phyloP scores from a whole-genome alignment of 140 eudicot species.

The Oenanthe javanica region DNA sequence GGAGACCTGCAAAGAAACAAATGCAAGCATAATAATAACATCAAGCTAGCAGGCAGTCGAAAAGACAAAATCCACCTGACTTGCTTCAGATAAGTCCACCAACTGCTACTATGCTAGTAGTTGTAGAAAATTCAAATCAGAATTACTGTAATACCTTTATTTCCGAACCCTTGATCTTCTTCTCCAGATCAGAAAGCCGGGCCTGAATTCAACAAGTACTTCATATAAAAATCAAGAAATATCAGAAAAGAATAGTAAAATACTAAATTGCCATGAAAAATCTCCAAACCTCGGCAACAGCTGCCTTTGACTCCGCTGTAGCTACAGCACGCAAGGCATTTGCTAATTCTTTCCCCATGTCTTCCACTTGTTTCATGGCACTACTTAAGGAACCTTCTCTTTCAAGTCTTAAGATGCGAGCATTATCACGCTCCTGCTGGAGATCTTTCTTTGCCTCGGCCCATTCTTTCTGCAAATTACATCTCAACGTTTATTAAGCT shows the following conservation, averaged over 20 bases:
- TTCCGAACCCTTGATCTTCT: slow-evolving; percentile 27
- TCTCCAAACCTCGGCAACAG: slow-evolving; percentile 55
- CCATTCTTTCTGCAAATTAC: slow-evolving; percentile 56
- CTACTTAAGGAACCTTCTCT: slow-evolving; percentile 54
- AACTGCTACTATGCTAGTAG: background rate
- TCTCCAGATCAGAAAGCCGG: slow-evolving; percentile 58
- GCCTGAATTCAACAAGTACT: slow-evolving; percentile 27
- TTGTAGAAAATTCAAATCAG: background rate
- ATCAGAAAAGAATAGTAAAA: background rate
- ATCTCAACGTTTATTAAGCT: background rate
- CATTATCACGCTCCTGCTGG: slow-evolving; percentile 71
- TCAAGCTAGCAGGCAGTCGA: too few relatives aligned
- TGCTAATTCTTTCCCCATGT: slow-evolving; percentile 61
- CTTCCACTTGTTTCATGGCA: slow-evolving; percentile 67
- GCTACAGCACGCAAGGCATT: slow-evolving; percentile 57
- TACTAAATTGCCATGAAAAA: background rate
- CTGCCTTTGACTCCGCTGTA: slow-evolving; percentile 76
- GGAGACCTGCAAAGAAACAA: slow-evolving; percentile 8
- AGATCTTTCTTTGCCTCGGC: slow-evolving; percentile 95
- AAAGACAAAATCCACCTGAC: too few relatives aligned
- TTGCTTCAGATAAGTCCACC: background rate
- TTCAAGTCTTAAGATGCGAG: slow-evolving; percentile 50
- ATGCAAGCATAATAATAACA: background rate
- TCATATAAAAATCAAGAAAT: background rate
- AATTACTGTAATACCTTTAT: slow-evolving; percentile 16